Percentiles rank a stretch among this genome's conserved stretches.
phyloP scores from a whole-genome alignment of 305 asterid species.

The Salvia sclarea region DNA sequence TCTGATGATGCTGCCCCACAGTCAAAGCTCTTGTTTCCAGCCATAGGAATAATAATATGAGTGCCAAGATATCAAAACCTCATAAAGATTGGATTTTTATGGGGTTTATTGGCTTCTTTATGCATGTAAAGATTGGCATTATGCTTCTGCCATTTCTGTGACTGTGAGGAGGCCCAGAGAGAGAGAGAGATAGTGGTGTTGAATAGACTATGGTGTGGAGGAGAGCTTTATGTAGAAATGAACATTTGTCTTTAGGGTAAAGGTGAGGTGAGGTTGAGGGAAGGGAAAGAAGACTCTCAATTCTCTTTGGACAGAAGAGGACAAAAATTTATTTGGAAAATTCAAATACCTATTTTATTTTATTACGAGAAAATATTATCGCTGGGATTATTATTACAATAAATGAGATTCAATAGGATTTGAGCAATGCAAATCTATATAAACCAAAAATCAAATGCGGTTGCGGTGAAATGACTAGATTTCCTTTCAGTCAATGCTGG shows the following conservation, averaged over 20 bases:
- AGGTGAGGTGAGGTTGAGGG: slow-evolving; percentile 38
- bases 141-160: slow-evolving; percentile 33
- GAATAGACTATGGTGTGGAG: slow-evolving; percentile 43
- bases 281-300: slow-evolving; percentile 20
- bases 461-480: slow-evolving; percentile 6
- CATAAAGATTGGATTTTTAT: slow-evolving; percentile 42
- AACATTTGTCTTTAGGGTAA: slow-evolving; percentile 62
- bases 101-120: slow-evolving; percentile 26
- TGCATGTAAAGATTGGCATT: slow-evolving; percentile 38
- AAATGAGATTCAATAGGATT: background rate
- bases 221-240: slow-evolving; percentile 58
- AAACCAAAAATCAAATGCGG: background rate
- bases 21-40: slow-evolving; percentile 39
- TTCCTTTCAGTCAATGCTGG: slow-evolving; percentile 33
- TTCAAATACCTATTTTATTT: background rate
- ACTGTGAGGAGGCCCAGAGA: slow-evolving; percentile 29
- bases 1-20: slow-evolving; percentile 35
- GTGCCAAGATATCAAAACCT: slow-evolving; percentile 39
- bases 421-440: background rate
- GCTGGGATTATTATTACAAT: slow-evolving; percentile 2
- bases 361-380: background rate
- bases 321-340: slow-evolving; percentile 2
- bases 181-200: slow-evolving; percentile 27
- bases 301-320: slow-evolving; percentile 23
- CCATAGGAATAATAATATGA: slow-evolving; percentile 44